Evolutionary conservation across 2,329 filamentous ascomycete genomes (phyloP), one percentile per base, ranked within the genome.

Genomic region (Calonectria hawksworthii): DNA sequence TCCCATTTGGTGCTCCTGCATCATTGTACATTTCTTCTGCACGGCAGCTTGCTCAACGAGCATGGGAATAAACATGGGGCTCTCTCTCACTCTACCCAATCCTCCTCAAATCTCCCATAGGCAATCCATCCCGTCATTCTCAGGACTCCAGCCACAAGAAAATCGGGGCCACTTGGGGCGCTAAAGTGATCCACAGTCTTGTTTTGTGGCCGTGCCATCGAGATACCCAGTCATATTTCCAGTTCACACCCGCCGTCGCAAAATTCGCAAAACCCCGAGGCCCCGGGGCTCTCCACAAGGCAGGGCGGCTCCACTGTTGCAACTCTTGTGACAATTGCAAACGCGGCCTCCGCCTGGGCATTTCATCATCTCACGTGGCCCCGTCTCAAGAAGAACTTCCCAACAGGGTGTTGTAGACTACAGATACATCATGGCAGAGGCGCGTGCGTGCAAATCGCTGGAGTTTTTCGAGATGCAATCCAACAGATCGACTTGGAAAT

Each of bases 311-410:
- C 68, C 68, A 54, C 56, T 51, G 30, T 73, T 61, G 32, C 73
- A 61, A 75, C 73, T 54, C 54, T 56, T 70, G 64, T 74, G 64
- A 68, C 54, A 72, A 66, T 56, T 44, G 75, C 70, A 78, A 66
- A 79, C 78, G 78, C 78, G 78, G 77, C 78, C 78, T 80, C 74
- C 26, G 26, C 34, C 54, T 52, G 44, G 26, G 34, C 30, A 80
- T 78, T 79, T 72, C 76, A 72, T 75, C 75, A 66, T 71, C 71
- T 75, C 75, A 72, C 78, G 79, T 78, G 74, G 72, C 65, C 63
- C 68, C 51, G 67, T 78, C 69, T 70, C 56, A 41, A 28, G 2
- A 14, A 32, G 21, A 11, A 14, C 34, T 28, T 36, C 7, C 34
- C 32, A 23, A 26, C 36, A 21, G 56, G 36, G 23, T n/a, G 56